Evolutionary conservation across 495 filamentous ascomycete genomes (phyloP).

Genomic region (Hapsidospora chrysogenum): DNA sequence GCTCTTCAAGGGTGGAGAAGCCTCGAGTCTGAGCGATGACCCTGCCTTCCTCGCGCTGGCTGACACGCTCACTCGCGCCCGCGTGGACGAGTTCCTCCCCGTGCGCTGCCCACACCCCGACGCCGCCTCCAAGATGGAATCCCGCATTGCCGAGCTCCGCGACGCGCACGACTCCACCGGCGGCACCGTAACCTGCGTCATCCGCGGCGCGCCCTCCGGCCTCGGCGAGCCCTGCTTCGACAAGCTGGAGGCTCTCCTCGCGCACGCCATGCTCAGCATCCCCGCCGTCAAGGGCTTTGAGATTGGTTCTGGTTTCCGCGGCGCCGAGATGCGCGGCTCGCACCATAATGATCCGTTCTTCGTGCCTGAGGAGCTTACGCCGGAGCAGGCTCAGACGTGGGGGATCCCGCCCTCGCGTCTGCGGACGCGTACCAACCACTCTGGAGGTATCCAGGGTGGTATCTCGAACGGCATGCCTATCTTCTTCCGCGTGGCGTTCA

Average conservation of each 20-base stretch:
- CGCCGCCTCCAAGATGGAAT: slow-evolving; percentile 53
- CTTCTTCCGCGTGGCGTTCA: slow-evolving; percentile 94
- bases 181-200: slow-evolving; percentile 90
- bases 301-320: slow-evolving; percentile 84
- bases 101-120: slow-evolving; percentile 68
- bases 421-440: slow-evolving; percentile 90
- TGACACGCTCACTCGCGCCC: slow-evolving; percentile 53
- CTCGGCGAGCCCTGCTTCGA: slow-evolving; percentile 93
- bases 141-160: slow-evolving; percentile 62
- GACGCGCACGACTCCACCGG: slow-evolving; percentile 84
- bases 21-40: slow-evolving; percentile 56
- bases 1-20: slow-evolving; percentile 46
- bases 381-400: slow-evolving; percentile 14
- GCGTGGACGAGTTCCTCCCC: slow-evolving; percentile 69
- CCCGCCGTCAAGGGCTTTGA: slow-evolving; percentile 97
- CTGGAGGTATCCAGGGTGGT: slow-evolving; percentile 89
- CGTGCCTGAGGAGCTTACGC: slow-evolving; percentile 15
- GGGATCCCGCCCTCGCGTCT: slow-evolving; percentile 34
- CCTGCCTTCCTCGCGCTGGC: slow-evolving; percentile 68
- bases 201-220: slow-evolving; percentile 74
- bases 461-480: slow-evolving; percentile 90
- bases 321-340: slow-evolving; percentile 75
- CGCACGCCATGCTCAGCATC: slow-evolving; percentile 93
- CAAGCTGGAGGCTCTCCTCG: slow-evolving; percentile 87
- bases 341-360: slow-evolving; percentile 90